phyloP scores from a whole-genome alignment of 169 alveolate species.

The Perkinsus chesapeaki region DNA sequence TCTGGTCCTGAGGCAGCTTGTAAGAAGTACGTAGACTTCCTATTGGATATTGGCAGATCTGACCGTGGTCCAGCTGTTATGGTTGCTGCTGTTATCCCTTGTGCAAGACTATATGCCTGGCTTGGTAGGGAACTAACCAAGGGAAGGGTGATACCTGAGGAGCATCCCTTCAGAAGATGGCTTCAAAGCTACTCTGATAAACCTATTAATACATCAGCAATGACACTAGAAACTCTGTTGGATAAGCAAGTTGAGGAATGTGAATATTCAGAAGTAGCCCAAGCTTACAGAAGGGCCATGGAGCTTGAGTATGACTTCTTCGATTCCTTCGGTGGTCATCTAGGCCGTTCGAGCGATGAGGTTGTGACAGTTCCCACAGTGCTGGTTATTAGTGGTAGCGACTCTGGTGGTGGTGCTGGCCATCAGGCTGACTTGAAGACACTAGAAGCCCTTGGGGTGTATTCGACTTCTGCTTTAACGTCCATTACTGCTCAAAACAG shows the following conservation, averaged over 20 bases:
- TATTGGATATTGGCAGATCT: not conserved
- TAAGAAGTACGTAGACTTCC: not conserved
- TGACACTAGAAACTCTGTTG: not conserved
- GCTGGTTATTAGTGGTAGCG: not conserved
- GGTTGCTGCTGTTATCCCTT: not conserved
- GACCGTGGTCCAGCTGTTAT: not conserved
- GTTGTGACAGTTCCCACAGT: not conserved
- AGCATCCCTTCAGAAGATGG: not conserved
- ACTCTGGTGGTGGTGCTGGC: conserved; percentile 25
- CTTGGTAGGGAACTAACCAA: not conserved
- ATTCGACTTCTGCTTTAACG: conserved; percentile 23
- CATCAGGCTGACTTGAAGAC: conserved; percentile 26
- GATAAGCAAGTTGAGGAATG: not conserved
- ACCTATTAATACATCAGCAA: not conserved
- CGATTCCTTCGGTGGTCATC: not conserved
- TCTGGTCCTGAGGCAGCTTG: not conserved
- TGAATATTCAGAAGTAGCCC: not conserved
- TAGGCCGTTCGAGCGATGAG: not conserved
- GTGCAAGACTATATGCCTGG: not conserved
- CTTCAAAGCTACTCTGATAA: not conserved
- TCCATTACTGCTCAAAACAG: conserved; percentile 29
- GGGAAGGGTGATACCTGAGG: not conserved
- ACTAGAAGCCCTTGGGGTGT: conserved; percentile 24
- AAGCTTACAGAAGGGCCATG: not conserved
- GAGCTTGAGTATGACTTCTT: not conserved